Evolutionary conservation across 1,139 yeast genomes (phyloP).

Genomic region (Tardiomyces digboiensis): DNA sequence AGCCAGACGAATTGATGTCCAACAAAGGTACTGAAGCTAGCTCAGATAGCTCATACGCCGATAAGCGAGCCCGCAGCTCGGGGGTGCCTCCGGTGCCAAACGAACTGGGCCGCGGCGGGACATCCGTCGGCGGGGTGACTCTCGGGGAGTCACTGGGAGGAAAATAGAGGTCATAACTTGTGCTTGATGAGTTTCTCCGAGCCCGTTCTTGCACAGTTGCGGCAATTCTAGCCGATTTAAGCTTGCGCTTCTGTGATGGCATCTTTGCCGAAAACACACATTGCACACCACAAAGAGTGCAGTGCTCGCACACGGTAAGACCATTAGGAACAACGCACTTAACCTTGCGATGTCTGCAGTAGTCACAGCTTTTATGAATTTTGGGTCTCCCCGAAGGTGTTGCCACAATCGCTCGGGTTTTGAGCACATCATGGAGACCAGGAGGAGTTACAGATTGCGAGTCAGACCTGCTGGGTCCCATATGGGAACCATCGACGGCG

Average conservation of each 20-base stretch:
- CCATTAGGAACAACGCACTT: slow-evolving; percentile 10
- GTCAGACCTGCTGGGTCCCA: background rate
- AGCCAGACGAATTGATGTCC: background rate
- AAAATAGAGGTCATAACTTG: background rate
- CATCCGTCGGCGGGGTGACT: background rate
- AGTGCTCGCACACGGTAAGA: slow-evolving; percentile 10
- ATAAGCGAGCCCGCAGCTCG: background rate
- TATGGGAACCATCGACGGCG: background rate
- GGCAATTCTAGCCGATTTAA: slow-evolving; percentile 12
- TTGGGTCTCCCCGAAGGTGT: slow-evolving; percentile 2
- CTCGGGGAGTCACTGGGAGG: background rate
- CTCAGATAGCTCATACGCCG: background rate
- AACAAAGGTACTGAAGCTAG: background rate
- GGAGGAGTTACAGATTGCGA: background rate
- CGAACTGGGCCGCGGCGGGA: background rate
- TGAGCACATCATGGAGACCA: background rate
- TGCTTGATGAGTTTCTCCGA: slow-evolving; percentile 1
- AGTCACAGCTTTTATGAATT: slow-evolving; percentile 14
- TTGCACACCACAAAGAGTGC: slow-evolving; percentile 11
- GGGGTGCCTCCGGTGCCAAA: background rate
- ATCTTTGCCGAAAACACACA: slow-evolving; percentile 11
- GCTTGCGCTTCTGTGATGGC: slow-evolving; percentile 11
- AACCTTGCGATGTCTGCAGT: slow-evolving; percentile 15
- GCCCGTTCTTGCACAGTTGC: slow-evolving; percentile 6
- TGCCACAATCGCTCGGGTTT: background rate